Evolutionary conservation across 2,329 filamentous ascomycete species (phyloP).

Genomic region (Fusarium verticillioides): DNA sequence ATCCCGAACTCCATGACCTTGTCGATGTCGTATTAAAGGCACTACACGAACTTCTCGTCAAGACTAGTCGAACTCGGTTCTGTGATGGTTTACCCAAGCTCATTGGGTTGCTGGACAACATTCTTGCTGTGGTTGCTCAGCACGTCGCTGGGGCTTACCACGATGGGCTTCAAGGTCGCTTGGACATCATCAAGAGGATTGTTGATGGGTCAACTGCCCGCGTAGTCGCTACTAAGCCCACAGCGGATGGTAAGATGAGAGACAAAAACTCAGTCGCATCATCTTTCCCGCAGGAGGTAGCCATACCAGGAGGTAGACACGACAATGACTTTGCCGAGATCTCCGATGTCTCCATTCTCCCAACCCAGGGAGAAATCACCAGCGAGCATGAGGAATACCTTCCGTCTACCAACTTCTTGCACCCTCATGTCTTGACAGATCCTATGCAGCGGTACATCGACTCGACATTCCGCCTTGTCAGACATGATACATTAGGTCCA

Average conservation of each 20-base stretch:
- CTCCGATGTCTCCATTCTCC: constrained; percentile 26
- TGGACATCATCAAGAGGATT: constrained; percentile 2
- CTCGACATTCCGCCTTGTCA: constrained; percentile 12
- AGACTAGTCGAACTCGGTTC: neutral
- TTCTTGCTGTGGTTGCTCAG: neutral
- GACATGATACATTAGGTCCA: constrained; percentile 12
- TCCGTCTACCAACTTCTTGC: constrained; percentile 3
- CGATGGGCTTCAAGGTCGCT: neutral
- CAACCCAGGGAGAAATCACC: constrained; percentile 5
- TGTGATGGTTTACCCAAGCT: neutral
- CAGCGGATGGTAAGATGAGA: neutral
- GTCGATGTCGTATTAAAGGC: neutral
- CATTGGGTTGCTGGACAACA: neutral
- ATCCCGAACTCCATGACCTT: neutral
- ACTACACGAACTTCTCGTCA: constrained; percentile 1
- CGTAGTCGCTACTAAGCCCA: neutral
- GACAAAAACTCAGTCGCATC: neutral
- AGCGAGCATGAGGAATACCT: neutral
- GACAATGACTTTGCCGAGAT: constrained; percentile 31
- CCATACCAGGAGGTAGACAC: constrained; percentile 18
- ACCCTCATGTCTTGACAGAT: constrained; percentile 3
- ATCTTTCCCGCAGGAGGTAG: neutral
- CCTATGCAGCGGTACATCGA: constrained; percentile 15
- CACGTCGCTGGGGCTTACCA: neutral
- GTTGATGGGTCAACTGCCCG: neutral